Base-by-base conservation (phyloP, 805 yeast genomes). In the Wickerhamomyces silvicola region DNA sequence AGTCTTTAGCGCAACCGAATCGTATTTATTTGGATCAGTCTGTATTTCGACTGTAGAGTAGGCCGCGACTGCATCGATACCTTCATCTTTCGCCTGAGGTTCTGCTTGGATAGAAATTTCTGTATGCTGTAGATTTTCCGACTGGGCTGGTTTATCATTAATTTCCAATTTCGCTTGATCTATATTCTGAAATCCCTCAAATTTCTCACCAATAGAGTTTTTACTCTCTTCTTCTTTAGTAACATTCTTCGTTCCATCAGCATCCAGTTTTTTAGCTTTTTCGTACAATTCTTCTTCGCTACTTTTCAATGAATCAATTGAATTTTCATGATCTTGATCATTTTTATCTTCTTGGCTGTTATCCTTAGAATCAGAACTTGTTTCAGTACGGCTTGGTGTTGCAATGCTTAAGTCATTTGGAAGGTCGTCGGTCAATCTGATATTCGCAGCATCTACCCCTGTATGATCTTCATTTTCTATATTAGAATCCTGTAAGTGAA, bases 281-380 rank as follows among this genome's bases (percentile, higher is more conserved):
- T 24, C 32, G 24, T 32, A 42, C 7, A 39, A 24, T 7, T 22
- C 28, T 18, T 43, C 50, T 10, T 33, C 42, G 14, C 40, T 35
- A 14, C 37, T 31, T 19, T 34, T 33, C 27, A 28, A 20, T 4
- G 41, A 30, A 12, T 24, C 35, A 10, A 37, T 12, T 5, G 22
- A 19, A n/a, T 29, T 31, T 14, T 27, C 34, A 4, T 17, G 31
- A 25, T 27, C 31, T 21, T 11, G 19, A 24, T 18, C 22, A 14
- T 24, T 24, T 9, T 24, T 18, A 15, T 14, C 10, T 8, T 13
- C 17, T 9, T 13, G 21, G 9, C 25, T 18, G n/a, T n/a, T n/a
- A n/a, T n/a, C n/a, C n/a, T n/a, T n/a, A n/a, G n/a, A n/a, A n/a
- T n/a, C n/a, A n/a, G n/a, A n/a, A n/a, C n/a, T n/a, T n/a, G n/a